A percentile compares a stretch with the other conserved stretches of the same genome.
phyloP scores from a whole-genome alignment of 139 green algal genomes.

The Zygnema cylindricum region DNA sequence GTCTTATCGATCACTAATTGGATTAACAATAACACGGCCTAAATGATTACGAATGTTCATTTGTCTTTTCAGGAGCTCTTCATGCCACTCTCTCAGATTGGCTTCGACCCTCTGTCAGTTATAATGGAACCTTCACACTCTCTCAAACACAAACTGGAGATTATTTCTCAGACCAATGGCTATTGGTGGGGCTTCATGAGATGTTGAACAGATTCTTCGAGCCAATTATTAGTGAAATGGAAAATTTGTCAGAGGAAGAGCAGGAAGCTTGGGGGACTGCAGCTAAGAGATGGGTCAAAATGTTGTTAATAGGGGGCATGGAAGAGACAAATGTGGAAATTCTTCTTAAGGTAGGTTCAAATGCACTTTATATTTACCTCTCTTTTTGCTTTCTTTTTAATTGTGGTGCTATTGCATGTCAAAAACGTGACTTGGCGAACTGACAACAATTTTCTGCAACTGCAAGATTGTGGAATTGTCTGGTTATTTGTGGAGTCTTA shows the following conservation, averaged over 20 bases:
- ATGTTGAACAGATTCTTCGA: constrained; percentile 6
- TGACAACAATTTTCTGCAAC: no score
- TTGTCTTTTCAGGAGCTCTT: neutral
- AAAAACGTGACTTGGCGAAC: no score
- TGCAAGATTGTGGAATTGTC: no score
- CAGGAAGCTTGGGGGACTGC: neutral
- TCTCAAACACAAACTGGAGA: neutral
- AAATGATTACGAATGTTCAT: no score
- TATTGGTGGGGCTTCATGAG: neutral
- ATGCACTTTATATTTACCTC: no score
- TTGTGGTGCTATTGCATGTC: no score
- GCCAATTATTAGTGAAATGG: neutral
- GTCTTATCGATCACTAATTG: no score
- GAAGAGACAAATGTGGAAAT: neutral
- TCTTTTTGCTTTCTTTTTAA: no score
- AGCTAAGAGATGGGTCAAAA: neutral
- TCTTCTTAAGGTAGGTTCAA: neutral
- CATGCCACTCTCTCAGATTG: neutral
- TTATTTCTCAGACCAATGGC: neutral
- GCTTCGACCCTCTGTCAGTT: neutral
- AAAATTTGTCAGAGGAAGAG: neutral
- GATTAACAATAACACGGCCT: no score
- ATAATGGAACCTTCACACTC: neutral
- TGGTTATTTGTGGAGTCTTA: no score
- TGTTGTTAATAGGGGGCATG: neutral